These are phyloP conservation scores for Calycina marina DNA, from an alignment of 2,329 filamentous ascomycete genomes.

Conservation along the genomic window DNA sequence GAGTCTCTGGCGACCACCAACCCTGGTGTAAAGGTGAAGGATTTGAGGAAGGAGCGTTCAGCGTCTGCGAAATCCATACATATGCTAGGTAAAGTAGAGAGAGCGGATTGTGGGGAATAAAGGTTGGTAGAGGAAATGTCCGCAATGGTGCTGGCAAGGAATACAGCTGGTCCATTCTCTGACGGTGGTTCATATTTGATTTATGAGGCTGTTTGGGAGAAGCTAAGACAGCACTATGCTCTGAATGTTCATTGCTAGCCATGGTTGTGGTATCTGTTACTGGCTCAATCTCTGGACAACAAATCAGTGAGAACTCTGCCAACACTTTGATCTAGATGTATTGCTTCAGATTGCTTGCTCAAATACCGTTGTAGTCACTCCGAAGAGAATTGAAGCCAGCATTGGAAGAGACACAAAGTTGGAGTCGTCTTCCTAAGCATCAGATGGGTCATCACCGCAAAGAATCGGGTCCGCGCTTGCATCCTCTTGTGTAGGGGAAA, in stretches of 20 bases:
- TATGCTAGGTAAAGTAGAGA: slow-evolving; percentile 71
- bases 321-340: slow-evolving; percentile 3
- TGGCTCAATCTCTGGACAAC: no score
- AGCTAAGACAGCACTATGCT: no score
- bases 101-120: slow-evolving; percentile 85
- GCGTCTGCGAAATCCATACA: slow-evolving; percentile 58
- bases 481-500: background rate
- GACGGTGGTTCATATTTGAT: slow-evolving; percentile 15
- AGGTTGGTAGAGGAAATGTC: slow-evolving; percentile 69
- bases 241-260: no score
- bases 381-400: slow-evolving; percentile 46
- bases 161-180: slow-evolving; percentile 58
- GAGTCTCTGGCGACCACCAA: slow-evolving; percentile 67
- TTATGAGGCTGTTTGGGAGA: no score
- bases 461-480: slow-evolving; percentile 4
- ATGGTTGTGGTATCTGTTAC: no score
- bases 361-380: slow-evolving; percentile 96
- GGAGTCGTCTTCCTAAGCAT: slow-evolving; percentile 37
- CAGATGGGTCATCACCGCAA: slow-evolving; percentile 47
- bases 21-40: slow-evolving; percentile 52
- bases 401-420: slow-evolving; percentile 41
- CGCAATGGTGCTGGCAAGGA: slow-evolving; percentile 65
- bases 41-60: slow-evolving; percentile 50
- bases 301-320: no score
- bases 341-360: slow-evolving; percentile 35